Evolutionary conservation across 2,329 filamentous ascomycete genomes (phyloP).

Genomic region (Phaeoacremonium minimum): DNA sequence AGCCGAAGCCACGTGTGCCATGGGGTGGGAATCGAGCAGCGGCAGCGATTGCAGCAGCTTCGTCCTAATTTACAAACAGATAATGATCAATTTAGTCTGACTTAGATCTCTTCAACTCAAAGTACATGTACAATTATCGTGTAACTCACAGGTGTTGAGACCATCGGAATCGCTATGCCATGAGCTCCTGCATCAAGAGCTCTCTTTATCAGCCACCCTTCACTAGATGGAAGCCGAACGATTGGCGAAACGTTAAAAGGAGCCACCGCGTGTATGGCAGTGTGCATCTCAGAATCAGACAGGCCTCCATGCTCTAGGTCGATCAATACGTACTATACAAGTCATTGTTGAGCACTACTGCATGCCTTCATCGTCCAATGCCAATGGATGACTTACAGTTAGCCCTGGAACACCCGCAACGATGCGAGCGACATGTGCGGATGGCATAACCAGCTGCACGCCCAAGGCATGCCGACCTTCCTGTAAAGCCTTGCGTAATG

Average conservation of each 20-base stretch:
- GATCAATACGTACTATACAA: neutral
- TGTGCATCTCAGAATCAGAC: constrained; percentile 1
- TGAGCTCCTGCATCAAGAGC: constrained; percentile 1
- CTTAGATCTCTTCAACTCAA: too few relatives aligned
- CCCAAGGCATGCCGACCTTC: neutral
- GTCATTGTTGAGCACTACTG: neutral
- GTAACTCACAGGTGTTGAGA: neutral
- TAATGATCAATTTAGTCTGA: too few relatives aligned
- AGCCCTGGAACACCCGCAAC: neutral
- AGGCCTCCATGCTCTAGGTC: constrained; percentile 1
- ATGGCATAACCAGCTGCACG: constrained; percentile 1
- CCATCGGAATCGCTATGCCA: neutral
- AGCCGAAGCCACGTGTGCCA: neutral
- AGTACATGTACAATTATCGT: too few relatives aligned
- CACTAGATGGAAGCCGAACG: neutral
- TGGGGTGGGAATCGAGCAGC: neutral
- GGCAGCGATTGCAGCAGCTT: neutral
- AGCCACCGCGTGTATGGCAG: neutral
- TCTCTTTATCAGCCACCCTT: neutral
- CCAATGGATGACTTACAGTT: neutral
- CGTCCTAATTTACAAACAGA: too few relatives aligned
- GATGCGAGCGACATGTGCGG: neutral
- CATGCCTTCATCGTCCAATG: neutral
- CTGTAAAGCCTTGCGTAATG: neutral
- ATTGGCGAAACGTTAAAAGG: neutral